Percentiles rank a stretch among this genome's conserved stretches.
phyloP scores from a whole-genome alignment of 306 rosid genomes.

The Geum urbanum region DNA sequence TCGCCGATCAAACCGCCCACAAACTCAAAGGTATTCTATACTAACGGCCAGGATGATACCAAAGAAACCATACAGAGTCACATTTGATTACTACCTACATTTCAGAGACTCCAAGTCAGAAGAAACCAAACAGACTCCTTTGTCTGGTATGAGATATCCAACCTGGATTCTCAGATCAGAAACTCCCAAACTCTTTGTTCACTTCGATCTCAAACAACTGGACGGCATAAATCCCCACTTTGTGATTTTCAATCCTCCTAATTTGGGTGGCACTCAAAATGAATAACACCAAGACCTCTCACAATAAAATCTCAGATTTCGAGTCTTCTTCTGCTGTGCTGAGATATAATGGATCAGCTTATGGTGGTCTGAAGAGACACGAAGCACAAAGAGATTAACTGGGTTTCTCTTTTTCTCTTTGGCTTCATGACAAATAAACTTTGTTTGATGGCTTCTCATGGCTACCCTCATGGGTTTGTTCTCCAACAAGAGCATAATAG shows the following conservation, averaged over 20 bases:
- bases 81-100: neutral
- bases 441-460: conserved; percentile 69
- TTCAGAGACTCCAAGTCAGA: conserved; percentile 6
- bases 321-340: neutral
- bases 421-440: conserved; percentile 40
- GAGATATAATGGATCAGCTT: conserved; percentile 33
- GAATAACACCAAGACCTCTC: neutral
- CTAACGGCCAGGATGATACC: neutral
- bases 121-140: conserved; percentile 14
- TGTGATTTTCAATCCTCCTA: neutral
- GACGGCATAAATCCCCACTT: conserved; percentile 20
- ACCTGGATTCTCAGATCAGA: conserved; percentile 37
- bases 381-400: conserved; percentile 16
- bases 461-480: conserved; percentile 51
- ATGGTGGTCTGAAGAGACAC: conserved; percentile 30
- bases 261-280: conserved; percentile 32
- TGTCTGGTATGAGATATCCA: conserved; percentile 31
- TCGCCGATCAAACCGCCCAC: neutral
- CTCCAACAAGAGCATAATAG: conserved; percentile 41
- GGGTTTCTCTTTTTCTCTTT: conserved; percentile 27
- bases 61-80: no score
- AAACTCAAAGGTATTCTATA: no score
- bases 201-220: conserved; percentile 12
- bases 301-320: conserved; percentile 20
- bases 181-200: conserved; percentile 15